Conservation (phyloP, 2,329 filamentous ascomycete genomes). For the Xylariaceae sp. region DNA sequence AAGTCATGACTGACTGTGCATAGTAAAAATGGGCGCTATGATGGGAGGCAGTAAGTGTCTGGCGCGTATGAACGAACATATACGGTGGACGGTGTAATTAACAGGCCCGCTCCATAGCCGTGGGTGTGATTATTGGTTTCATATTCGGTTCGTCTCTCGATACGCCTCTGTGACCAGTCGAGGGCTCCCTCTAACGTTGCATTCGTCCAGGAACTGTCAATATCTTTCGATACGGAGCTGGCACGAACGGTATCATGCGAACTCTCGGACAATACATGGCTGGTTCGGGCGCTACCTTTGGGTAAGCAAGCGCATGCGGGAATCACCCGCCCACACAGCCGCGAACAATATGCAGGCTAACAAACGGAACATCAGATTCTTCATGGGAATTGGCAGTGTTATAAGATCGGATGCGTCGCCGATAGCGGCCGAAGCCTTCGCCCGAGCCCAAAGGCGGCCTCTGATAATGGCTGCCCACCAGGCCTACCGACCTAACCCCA, state of each 20-base stretch:
- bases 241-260: constrained; percentile 87
- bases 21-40: constrained; percentile 97
- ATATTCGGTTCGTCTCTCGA: constrained; percentile 67
- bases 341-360: constrained; percentile 14
- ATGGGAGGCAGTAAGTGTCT: constrained; percentile 87
- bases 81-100: constrained; percentile 7
- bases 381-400: constrained; percentile 97
- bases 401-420: constrained; percentile 87
- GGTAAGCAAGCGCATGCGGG: constrained; percentile 52
- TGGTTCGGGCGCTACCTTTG: constrained; percentile 90
- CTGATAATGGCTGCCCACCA: constrained; percentile 53
- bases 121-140: constrained; percentile 94
- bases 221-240: constrained; percentile 91
- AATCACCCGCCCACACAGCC: neutral
- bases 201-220: constrained; percentile 68
- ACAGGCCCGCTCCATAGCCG: constrained; percentile 51
- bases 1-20: constrained; percentile 27
- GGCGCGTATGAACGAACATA: neutral
- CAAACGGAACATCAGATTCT: constrained; percentile 56
- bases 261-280: constrained; percentile 96
- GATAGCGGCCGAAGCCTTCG: constrained; percentile 69
- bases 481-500: constrained; percentile 34
- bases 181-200: constrained; percentile 11
- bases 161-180: neutral
- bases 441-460: constrained; percentile 66